Base-by-base conservation (phyloP, 2,329 filamentous ascomycete species). In the Colletotrichum destructivum region DNA sequence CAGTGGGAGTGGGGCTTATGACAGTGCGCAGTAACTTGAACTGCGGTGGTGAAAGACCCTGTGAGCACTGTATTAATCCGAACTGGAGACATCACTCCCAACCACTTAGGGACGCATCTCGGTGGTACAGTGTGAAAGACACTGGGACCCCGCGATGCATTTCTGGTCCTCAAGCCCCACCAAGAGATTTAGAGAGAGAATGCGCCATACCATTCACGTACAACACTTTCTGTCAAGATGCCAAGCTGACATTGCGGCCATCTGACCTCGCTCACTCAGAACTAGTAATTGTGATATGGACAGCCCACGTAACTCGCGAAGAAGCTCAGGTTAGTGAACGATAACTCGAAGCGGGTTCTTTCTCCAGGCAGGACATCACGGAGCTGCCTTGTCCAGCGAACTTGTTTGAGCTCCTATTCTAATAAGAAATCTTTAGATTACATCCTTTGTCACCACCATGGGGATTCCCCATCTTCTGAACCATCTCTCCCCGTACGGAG, bases 381-480 rank as follows among this genome's bases (percentile, higher is more conserved):
- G 35, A 3, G 8, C 35, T 38, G 8, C 9, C 35, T 8, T 8
- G 35, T 11, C 35, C 18, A 16, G 38, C 4, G 8, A 18, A n/a
- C 8, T 40, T 11, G 13, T 18, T 11, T 18, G 12, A 38, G n/a
- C 23, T 35, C 15, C 7, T 12, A 4, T 40, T 62, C 35, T 42
- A 62, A 40, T 42, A 11, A 38, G 8, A 38, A 35, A 51, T 40
- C 26, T 26, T n/a, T n/a, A 62, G 47, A 26, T 49, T 15, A 18
- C 9, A 12, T 13, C 15, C 1, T 23, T 21, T 38, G 13, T 55
- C 9, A 46, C 21, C 5, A 21, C 57, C 23, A 87, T 93, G 91
- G 91, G 91, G 0, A 90, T 93, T 56, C 87, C 85, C 51, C 85
- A 87, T 73, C 82, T 93, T 6, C 85, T 85, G 56, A 80, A 83